Evolutionary conservation across 2,329 filamentous ascomycete species (phyloP).

Genomic region (Pyricularia sp.): DNA sequence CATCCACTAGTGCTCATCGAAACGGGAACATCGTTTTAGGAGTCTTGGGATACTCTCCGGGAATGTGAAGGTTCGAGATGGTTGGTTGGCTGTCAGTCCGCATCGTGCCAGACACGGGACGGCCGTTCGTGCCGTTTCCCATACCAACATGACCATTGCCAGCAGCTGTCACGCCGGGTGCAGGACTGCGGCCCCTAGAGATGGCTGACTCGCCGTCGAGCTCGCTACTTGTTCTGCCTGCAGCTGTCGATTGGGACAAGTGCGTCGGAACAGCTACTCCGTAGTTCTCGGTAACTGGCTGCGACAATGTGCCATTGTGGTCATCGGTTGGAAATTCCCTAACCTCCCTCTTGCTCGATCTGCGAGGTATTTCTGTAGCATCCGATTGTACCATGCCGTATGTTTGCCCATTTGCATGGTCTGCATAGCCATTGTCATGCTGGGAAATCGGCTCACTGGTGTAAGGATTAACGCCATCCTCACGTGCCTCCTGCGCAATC

Average conservation of each 20-base stretch:
- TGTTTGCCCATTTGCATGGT: not conserved
- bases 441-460: slow-evolving; percentile 32
- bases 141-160: not conserved
- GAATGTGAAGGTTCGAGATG: slow-evolving; percentile 59
- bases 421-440: not conserved
- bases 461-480: slow-evolving; percentile 50
- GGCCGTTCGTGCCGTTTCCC: not conserved
- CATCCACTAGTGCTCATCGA: not conserved
- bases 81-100: slow-evolving; percentile 39
- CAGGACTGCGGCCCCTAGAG: not conserved
- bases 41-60: slow-evolving; percentile 52
- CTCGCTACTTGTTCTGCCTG: slow-evolving; percentile 1
- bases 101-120: slow-evolving; percentile 10
- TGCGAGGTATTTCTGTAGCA: not conserved
- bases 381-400: not conserved
- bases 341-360: not conserved
- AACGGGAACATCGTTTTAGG: slow-evolving; percentile 26
- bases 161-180: not conserved
- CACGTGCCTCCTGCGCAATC: slow-evolving; percentile 37
- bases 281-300: not conserved
- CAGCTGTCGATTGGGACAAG: not conserved
- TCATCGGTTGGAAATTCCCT: not conserved
- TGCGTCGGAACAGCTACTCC: not conserved
- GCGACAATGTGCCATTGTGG: not conserved
- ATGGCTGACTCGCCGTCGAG: slow-evolving; percentile 6